Evolutionary conservation across 83 land plant genomes (phyloP).

Genomic region (Picea mariana): DNA sequence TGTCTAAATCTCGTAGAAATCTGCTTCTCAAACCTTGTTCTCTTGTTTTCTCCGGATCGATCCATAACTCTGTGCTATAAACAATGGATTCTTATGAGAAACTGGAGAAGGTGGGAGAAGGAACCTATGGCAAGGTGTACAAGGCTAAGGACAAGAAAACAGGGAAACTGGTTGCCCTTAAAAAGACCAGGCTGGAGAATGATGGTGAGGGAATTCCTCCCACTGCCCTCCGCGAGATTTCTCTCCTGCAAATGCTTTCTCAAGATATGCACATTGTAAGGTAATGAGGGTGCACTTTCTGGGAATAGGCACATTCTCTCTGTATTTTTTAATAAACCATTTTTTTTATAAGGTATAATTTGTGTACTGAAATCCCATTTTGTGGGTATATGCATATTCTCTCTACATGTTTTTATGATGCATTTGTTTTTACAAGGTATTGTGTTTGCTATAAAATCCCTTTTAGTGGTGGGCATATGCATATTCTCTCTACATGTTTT

Average conservation of each 20-base stretch:
- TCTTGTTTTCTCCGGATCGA: constrained; percentile 5
- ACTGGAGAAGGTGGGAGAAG: constrained; percentile 98
- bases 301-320: not conserved
- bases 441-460: not conserved
- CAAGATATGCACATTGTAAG: constrained; percentile 78
- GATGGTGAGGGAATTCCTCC: constrained; percentile 99
- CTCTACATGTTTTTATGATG: not conserved
- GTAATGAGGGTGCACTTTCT: constrained; percentile 18
- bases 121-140: constrained; percentile 98
- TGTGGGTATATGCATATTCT: not conserved
- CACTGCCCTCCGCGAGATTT: constrained; percentile 94
- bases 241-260: constrained; percentile 91
- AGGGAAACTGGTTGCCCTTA: constrained; percentile 89
- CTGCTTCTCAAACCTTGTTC: not conserved
- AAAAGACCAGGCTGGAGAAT: constrained; percentile 92
- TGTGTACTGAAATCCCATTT: not conserved
- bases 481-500: not conserved
- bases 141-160: constrained; percentile 84
- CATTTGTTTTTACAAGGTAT: not conserved
- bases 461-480: not conserved
- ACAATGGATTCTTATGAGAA: constrained; percentile 68
- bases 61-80: not conserved
- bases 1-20: not conserved
- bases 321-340: not conserved
- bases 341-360: not conserved